Evolutionary conservation across 116 monocot genomes (phyloP).

Genomic region (Trichopus zeylanicus): DNA sequence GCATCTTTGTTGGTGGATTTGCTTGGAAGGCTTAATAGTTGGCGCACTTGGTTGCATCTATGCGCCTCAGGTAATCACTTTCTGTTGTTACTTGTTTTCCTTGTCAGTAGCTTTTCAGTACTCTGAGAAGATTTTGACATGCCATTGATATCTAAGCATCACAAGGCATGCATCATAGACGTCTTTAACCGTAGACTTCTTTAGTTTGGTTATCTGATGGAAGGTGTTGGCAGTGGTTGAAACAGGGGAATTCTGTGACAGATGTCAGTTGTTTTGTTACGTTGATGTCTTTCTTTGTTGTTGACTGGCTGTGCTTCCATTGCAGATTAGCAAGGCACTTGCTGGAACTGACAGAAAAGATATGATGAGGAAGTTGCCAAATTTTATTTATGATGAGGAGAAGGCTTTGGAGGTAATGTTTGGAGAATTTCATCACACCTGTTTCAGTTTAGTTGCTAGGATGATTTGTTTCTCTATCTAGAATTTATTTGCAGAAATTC

Average conservation of each 20-base stretch:
- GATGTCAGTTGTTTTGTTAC: background rate
- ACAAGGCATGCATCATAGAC: too few relatives aligned
- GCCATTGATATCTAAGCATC: background rate
- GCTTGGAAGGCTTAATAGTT: constrained; percentile 58
- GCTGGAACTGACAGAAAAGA: constrained; percentile 70
- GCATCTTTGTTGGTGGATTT: constrained; percentile 72
- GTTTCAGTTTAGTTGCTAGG: too few relatives aligned
- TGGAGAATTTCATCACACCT: background rate
- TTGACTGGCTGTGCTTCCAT: background rate
- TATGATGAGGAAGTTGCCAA: constrained; percentile 81
- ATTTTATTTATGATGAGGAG: constrained; percentile 94
- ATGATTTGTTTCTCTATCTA: too few relatives aligned
- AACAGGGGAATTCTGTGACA: too few relatives aligned
- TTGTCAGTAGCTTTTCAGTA: background rate
- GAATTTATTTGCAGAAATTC: too few relatives aligned
- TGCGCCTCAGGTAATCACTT: background rate
- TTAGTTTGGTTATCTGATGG: too few relatives aligned
- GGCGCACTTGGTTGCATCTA: background rate
- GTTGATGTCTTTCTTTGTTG: background rate
- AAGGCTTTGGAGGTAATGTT: constrained; percentile 75
- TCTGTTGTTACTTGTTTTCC: background rate
- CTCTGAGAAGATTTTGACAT: background rate
- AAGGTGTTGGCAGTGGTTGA: too few relatives aligned
- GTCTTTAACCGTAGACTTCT: too few relatives aligned
- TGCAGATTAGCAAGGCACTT: constrained; percentile 76